phyloP scores from a whole-genome alignment of 1,139 yeast species.

The Diutina neorugosa region DNA sequence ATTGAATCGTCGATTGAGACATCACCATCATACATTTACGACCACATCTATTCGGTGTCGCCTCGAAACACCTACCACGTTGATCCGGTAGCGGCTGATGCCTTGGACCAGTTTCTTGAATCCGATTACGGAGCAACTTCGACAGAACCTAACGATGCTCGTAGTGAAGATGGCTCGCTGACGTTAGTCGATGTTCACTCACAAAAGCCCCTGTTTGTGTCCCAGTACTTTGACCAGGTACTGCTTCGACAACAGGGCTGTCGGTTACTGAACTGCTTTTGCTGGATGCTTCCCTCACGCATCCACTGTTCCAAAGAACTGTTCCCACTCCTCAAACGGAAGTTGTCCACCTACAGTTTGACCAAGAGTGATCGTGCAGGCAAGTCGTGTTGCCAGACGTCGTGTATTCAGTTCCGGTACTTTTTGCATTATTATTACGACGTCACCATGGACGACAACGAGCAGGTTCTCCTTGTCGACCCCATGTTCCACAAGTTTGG shows the following conservation, averaged over 20 bases:
- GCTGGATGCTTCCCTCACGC: slow-evolving; percentile 1
- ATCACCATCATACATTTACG: background rate
- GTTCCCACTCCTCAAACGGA: slow-evolving; percentile 2
- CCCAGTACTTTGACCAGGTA: background rate
- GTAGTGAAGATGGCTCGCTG: background rate
- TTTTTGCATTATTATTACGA: background rate
- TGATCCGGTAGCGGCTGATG: background rate
- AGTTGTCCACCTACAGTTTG: background rate
- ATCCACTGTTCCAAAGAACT: background rate
- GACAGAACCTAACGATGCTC: background rate
- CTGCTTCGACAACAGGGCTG: background rate
- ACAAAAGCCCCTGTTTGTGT: background rate
- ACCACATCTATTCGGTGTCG: background rate
- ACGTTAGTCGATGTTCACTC: background rate
- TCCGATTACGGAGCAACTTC: background rate
- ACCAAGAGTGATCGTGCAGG: background rate
- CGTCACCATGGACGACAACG: slow-evolving; percentile 3
- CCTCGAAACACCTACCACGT: background rate
- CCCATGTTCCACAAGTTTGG: background rate
- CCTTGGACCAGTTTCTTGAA: background rate
- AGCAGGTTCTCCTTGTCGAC: slow-evolving; percentile 2
- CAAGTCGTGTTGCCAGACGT: background rate
- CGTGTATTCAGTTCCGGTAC: background rate
- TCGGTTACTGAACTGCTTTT: background rate
- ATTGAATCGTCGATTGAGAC: background rate